These are phyloP conservation scores for Colletotrichum sublineola DNA, from an alignment of 2,329 filamentous ascomycete genomes.

Conservation along the genomic window DNA sequence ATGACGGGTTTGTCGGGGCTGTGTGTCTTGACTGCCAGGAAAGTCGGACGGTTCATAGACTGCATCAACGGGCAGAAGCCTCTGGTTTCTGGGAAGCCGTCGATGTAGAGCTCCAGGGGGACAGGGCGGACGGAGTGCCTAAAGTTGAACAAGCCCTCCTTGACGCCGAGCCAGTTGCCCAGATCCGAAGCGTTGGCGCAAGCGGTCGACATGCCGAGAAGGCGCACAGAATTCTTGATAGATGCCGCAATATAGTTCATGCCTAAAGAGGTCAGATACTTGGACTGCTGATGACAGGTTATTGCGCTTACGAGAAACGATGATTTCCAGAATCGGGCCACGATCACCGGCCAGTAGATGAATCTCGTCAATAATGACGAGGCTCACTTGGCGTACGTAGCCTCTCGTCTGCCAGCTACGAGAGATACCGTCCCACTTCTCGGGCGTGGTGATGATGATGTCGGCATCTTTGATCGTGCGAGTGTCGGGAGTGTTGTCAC, in stretches of 20 bases:
- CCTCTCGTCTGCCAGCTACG: constrained; percentile 98
- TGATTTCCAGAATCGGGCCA: constrained; percentile 98
- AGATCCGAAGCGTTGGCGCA: constrained; percentile 96
- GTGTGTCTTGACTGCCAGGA: constrained; percentile 95
- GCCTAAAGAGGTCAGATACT: constrained; percentile 54
- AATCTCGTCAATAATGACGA: constrained; percentile 99
- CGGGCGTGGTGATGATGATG: constrained; percentile 98
- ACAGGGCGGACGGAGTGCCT: constrained; percentile 96
- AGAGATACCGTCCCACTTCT: constrained; percentile 99
- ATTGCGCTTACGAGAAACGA: constrained; percentile 72
- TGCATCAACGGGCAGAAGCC: constrained; percentile 99
- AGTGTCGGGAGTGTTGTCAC: constrained; percentile 97
- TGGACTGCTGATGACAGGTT: background rate
- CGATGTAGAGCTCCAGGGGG: constrained; percentile 95
- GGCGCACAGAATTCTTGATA: constrained; percentile 87
- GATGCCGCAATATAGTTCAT: constrained; percentile 99
- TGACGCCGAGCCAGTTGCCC: constrained; percentile 96
- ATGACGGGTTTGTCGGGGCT: constrained; percentile 98
- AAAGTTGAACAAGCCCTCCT: constrained; percentile 96
- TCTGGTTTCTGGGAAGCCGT: constrained; percentile 94
- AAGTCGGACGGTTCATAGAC: constrained; percentile 98
- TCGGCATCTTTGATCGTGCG: constrained; percentile 95
- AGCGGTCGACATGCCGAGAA: constrained; percentile 99
- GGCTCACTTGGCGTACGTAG: constrained; percentile 92
- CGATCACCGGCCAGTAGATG: constrained; percentile 96